Evolutionary conservation across 1,284 basidiomycete genomes (phyloP), one percentile per base, ranked within the genome.

Genomic region (Sphagnurus paluster): DNA sequence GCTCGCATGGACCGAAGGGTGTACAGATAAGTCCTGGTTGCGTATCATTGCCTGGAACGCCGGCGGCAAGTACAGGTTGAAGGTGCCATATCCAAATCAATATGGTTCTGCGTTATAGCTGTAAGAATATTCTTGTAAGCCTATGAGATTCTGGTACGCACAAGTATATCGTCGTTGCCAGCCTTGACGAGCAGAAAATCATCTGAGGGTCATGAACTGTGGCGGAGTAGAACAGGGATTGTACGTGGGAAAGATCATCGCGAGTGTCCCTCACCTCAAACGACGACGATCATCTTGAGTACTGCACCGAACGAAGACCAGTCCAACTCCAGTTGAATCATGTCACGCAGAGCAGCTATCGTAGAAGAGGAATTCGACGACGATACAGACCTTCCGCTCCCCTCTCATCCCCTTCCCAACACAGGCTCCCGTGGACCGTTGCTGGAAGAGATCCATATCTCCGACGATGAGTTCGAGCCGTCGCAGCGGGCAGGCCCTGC

Each of bases 371-470:
- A 87, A 56, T 94, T 93, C 62, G 90, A 93, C 78, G 91, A 94
- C 70, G 90, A 93, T 59, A 90, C 89, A 13, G 91, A 94, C 63
- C 76, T 93, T 34, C 85, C 84, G 2, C 72, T 87, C 33, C 88
- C 83, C 2, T 70, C 69, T 21, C 75, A 75, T n/a, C 70, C 80
- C 0, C 70, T 93, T 1, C 82, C 84, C 8, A 79, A 84, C 56
- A 78, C 79, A 11, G 86, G 87, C 42, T 52, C 75, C 1, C 77
- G 71, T 37, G 90, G 91, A 2, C 82, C 90, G 2, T 75, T 95
- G 26, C 70, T 95, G 47, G 77, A 92, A 61, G 84, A 91, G 69
- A 79, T 93, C 53, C 69, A 74, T 46, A 62, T 58, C 25, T 64
- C 64, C 21, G 73, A 77, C 52, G 71, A 75, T 46, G 74, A 74